A percentile compares a stretch with the other conserved stretches of the same genome.
These are phyloP conservation scores for Gonapodya prolifera DNA, from an alignment of 192 early-diverging fungal species.

Conservation along the genomic window DNA sequence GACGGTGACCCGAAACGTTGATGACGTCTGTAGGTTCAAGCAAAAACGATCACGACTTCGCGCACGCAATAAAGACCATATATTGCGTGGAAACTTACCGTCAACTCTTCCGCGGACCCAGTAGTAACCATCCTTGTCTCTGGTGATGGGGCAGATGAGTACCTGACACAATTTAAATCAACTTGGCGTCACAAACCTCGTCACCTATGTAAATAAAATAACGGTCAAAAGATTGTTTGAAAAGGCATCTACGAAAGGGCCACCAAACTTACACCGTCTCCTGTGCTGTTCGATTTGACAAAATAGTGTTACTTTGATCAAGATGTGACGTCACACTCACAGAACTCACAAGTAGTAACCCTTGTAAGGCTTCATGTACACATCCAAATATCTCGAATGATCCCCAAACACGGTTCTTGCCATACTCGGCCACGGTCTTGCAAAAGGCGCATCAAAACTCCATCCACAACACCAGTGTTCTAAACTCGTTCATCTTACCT, in stretches of 20 bases:
- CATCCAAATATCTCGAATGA: conserved; percentile 84
- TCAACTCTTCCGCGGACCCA: conserved; percentile 88
- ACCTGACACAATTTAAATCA: too few relatives aligned
- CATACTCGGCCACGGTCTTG: conserved; percentile 79
- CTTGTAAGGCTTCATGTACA: conserved; percentile 79
- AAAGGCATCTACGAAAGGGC: not conserved
- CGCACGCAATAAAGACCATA: not conserved
- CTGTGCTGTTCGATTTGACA: conserved; percentile 38
- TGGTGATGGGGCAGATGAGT: conserved; percentile 30
- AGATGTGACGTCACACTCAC: not conserved
- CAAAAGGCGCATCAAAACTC: conserved; percentile 7
- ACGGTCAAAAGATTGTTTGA: not conserved
- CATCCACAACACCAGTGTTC: not conserved
- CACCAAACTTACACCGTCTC: conserved; percentile 63
- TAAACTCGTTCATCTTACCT: conserved; percentile 38
- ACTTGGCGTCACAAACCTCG: not conserved
- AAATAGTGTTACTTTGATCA: too few relatives aligned
- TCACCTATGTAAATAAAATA: not conserved
- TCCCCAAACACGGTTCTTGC: conserved; percentile 82
- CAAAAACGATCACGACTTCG: conserved; percentile 4
- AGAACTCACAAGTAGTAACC: conserved; percentile 78
- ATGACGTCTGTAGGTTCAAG: conserved; percentile 64
- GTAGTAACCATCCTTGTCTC: conserved; percentile 89
- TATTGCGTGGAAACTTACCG: not conserved
- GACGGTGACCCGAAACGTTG: conserved; percentile 89